phyloP scores from a whole-genome alignment of 805 yeast genomes.

The Lachancea dasiensis region DNA sequence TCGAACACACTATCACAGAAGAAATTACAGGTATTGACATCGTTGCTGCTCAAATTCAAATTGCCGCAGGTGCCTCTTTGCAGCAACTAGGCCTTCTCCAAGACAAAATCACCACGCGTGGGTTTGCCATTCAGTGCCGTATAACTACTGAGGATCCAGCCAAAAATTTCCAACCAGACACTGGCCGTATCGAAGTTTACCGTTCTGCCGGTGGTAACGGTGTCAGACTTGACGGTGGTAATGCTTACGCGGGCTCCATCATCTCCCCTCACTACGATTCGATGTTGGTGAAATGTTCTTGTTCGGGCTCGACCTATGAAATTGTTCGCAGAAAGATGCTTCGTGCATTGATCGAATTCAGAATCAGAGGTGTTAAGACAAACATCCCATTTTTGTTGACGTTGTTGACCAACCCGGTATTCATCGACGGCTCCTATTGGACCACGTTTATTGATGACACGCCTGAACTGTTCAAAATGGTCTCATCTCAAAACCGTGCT shows the following conservation, averaged over 20 bases:
- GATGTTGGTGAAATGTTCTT: constrained; percentile 94
- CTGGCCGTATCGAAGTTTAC: constrained; percentile 96
- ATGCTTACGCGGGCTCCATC: constrained; percentile 94
- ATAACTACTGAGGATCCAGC: constrained; percentile 98
- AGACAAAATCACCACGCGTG: constrained; percentile 91
- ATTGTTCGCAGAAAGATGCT: constrained; percentile 97
- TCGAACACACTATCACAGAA: constrained; percentile 97
- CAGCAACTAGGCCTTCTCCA: constrained; percentile 88
- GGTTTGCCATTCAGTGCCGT: constrained; percentile 98
- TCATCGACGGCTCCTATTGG: constrained; percentile 87
- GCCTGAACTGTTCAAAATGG: constrained; percentile 91
- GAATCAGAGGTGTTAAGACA: constrained; percentile 98
- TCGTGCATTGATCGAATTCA: constrained; percentile 91
- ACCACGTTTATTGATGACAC: constrained; percentile 98
- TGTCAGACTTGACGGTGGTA: constrained; percentile 97
- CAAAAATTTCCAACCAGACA: constrained; percentile 96
- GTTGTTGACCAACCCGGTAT: constrained; percentile 81
- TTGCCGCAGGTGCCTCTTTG: constrained; percentile 96
- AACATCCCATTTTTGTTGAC: constrained; percentile 95
- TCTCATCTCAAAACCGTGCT: constrained; percentile 93
- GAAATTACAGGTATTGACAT: constrained; percentile 97
- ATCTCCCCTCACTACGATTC: constrained; percentile 97
- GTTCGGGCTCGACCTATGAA: constrained; percentile 96
- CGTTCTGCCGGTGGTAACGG: constrained; percentile 99
- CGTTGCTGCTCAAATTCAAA: constrained; percentile 97